Evolutionary conservation across 176 grass and related monocot genomes (phyloP).

Genomic region (Lolium multiflorum): DNA sequence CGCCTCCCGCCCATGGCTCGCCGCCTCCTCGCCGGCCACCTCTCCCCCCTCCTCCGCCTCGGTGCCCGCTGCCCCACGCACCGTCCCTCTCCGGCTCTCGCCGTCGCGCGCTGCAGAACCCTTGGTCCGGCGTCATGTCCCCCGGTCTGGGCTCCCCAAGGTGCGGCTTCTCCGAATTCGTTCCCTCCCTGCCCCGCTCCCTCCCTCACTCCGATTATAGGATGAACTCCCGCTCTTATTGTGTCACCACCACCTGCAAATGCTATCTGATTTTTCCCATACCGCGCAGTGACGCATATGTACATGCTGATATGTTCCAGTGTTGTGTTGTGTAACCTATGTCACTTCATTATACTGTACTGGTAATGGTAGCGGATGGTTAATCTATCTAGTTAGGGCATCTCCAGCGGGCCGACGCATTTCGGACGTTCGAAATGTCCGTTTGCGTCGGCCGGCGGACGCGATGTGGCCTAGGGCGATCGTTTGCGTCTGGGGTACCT

Average conservation of each 20-base stretch:
- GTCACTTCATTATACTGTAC: background rate
- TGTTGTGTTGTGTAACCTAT: background rate
- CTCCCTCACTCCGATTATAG: background rate
- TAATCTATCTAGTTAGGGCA: too few relatives aligned
- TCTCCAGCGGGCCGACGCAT: too few relatives aligned
- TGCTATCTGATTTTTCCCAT: background rate
- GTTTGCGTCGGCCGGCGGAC: too few relatives aligned
- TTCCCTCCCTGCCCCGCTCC: too few relatives aligned
- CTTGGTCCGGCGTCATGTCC: background rate
- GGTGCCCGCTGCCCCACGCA: background rate
- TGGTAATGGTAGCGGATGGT: too few relatives aligned
- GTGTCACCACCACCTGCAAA: too few relatives aligned
- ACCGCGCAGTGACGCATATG: background rate
- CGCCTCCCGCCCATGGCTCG: conserved; percentile 31
- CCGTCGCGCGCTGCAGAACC: background rate
- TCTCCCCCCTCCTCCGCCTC: conserved; percentile 38
- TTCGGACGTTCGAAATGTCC: too few relatives aligned
- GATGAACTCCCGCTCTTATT: background rate
- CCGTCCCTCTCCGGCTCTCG: background rate
- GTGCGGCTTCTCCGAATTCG: conserved; percentile 26
- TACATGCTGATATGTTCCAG: background rate
- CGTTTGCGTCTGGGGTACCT: too few relatives aligned
- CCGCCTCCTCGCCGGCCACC: conserved; percentile 39
- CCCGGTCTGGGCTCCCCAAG: conserved; percentile 5
- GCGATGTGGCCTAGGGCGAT: too few relatives aligned